Percentiles rank a stretch among this genome's conserved stretches.
phyloP scores from a whole-genome alignment of 2,329 filamentous ascomycete genomes.

The Colletotrichum coccodes region DNA sequence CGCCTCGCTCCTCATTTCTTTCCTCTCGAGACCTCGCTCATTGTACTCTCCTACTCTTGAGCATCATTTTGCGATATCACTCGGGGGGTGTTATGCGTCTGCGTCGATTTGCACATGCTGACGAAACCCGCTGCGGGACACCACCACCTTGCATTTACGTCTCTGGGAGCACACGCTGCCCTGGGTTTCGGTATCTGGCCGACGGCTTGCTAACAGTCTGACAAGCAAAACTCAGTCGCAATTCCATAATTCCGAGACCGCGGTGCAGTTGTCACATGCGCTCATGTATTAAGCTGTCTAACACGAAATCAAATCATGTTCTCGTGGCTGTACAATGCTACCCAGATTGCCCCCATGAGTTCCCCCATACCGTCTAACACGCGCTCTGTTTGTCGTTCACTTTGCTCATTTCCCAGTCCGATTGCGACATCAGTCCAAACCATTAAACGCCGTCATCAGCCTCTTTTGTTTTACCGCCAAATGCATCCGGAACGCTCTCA shows the following conservation, averaged over 20 bases:
- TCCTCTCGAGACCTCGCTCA: background rate
- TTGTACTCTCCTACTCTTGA: conserved; percentile 21
- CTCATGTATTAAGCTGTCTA: conserved; percentile 11
- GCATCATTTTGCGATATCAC: conserved; percentile 35
- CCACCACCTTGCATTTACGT: background rate
- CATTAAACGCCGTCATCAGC: conserved; percentile 19
- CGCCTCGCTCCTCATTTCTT: background rate
- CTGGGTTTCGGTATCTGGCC: background rate
- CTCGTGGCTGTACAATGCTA: conserved; percentile 18
- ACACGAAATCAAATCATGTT: background rate
- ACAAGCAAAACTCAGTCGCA: too few species aligned
- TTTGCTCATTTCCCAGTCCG: conserved; percentile 16
- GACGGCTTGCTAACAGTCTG: background rate
- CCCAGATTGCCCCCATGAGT: conserved; percentile 6
- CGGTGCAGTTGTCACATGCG: background rate
- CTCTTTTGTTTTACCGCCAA: conserved; percentile 1
- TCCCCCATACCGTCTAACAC: background rate
- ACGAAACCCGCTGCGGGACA: background rate
- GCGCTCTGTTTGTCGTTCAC: conserved; percentile 1
- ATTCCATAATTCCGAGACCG: background rate
- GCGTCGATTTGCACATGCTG: background rate
- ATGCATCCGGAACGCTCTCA: conserved; percentile 20
- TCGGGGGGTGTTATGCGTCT: conserved; percentile 13
- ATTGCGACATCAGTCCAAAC: conserved; percentile 24
- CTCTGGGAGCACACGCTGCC: background rate